Conservation (phyloP, 495 filamentous ascomycete species). For the Corynascus novoguineensis region DNA sequence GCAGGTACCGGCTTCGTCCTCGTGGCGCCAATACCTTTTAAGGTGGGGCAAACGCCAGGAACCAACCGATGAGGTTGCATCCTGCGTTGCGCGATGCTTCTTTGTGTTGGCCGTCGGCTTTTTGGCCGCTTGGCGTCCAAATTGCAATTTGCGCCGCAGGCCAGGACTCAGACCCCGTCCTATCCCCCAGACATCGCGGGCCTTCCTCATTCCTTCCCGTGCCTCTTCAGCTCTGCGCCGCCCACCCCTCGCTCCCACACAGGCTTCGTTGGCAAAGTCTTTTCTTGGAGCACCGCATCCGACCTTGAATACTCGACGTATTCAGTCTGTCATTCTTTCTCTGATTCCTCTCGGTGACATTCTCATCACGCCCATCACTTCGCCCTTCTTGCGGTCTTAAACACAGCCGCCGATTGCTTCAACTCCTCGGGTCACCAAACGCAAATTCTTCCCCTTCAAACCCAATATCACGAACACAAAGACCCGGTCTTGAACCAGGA, state of each 20-base stretch:
- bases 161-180: not conserved
- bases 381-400: not conserved
- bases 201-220: constrained; percentile 10
- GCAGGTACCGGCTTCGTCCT: constrained; percentile 16
- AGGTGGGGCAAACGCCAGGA: constrained; percentile 9
- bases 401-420: not conserved
- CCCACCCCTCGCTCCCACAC: constrained; percentile 21
- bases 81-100: not conserved
- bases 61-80: not conserved
- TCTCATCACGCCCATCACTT: constrained; percentile 9
- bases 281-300: constrained; percentile 26
- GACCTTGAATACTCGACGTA: constrained; percentile 42
- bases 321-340: constrained; percentile 39
- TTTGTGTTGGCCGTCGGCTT: constrained; percentile 9
- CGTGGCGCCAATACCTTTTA: constrained; percentile 15
- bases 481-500: not conserved
- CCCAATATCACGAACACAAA: not conserved
- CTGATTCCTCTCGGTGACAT: constrained; percentile 2
- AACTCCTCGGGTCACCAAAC: not conserved
- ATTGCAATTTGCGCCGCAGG: constrained; percentile 20
- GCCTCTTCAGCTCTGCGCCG: constrained; percentile 12
- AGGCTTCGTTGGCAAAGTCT: constrained; percentile 58
- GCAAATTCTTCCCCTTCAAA: not conserved
- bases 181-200: constrained; percentile 12
- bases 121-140: constrained; percentile 8